Conservation (phyloP, 257 asterid genomes). For the Solanum chilense region DNA sequence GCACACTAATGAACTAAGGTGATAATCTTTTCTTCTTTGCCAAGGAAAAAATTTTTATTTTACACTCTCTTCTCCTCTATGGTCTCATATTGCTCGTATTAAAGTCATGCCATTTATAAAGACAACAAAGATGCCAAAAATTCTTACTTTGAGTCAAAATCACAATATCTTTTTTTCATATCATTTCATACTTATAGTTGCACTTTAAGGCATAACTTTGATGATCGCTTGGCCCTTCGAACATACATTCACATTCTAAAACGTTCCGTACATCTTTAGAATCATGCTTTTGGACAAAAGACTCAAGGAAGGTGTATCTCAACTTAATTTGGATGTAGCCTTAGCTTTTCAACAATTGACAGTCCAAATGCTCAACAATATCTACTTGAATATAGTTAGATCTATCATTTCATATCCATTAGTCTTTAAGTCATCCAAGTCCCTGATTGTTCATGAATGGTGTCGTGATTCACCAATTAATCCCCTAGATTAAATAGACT, state of each 20-base stretch:
- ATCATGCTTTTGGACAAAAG: neutral
- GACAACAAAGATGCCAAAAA: no score
- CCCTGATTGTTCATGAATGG: neutral
- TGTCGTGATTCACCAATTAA: neutral
- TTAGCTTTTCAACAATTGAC: neutral
- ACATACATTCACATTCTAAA: neutral
- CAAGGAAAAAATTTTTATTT: neutral
- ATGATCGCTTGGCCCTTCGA: neutral
- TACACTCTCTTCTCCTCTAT: neutral
- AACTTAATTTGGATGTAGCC: neutral
- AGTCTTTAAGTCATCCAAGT: neutral
- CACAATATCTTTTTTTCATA: no score
- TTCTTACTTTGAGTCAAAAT: no score
- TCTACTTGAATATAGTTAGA: neutral
- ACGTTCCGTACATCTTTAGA: neutral
- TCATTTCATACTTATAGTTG: no score
- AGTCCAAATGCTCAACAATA: neutral
- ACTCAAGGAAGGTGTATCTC: neutral
- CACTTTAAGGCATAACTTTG: no score
- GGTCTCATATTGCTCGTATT: neutral
- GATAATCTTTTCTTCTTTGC: neutral
- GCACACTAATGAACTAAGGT: neutral
- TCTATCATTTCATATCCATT: neutral
- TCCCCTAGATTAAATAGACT: neutral
- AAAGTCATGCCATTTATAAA: no score